These are phyloP conservation scores for Neonectria punicea DNA, from an alignment of 2,329 filamentous ascomycete genomes.

Conservation along the genomic window DNA sequence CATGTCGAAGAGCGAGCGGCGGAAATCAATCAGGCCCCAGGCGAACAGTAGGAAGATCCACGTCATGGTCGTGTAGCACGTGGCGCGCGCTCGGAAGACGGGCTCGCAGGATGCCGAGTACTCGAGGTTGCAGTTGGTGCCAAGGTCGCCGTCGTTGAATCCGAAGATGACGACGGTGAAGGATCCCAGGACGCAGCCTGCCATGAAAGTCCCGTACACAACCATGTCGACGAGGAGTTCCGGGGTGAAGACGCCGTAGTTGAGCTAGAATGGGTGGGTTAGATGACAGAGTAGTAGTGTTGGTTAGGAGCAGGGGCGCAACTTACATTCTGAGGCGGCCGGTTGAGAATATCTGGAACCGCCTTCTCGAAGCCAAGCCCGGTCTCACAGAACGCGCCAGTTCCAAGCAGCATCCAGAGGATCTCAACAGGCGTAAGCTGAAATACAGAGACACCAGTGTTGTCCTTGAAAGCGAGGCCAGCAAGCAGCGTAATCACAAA, in stretches of 20 bases:
- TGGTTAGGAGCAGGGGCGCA: not conserved
- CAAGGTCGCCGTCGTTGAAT: conserved; percentile 61
- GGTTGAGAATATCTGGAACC: conserved; percentile 71
- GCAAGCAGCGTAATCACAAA: conserved; percentile 74
- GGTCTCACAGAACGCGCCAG: conserved; percentile 76
- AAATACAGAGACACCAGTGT: conserved; percentile 72
- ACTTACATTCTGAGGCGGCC: conserved; percentile 61
- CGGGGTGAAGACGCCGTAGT: conserved; percentile 68
- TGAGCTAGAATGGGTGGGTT: conserved; percentile 37
- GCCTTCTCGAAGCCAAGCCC: conserved; percentile 77
- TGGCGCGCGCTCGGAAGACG: conserved; percentile 72
- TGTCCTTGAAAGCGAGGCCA: conserved; percentile 75
- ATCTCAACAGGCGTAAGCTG: conserved; percentile 77
- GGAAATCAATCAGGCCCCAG: conserved; percentile 75
- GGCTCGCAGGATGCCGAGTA: conserved; percentile 63
- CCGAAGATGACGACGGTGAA: conserved; percentile 67
- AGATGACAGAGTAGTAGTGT: not conserved
- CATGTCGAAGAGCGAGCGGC: conserved; percentile 72
- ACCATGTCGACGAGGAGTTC: conserved; percentile 73
- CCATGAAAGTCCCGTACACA: conserved; percentile 73
- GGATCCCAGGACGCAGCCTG: conserved; percentile 64
- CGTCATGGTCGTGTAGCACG: conserved; percentile 73
- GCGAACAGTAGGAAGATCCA: conserved; percentile 77
- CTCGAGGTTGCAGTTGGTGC: conserved; percentile 64
- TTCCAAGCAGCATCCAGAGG: conserved; percentile 80